Percentiles rank a stretch among this genome's conserved stretches.
These are phyloP conservation scores for Fusarium globosum DNA, from an alignment of 2,329 filamentous ascomycete species.

Conservation along the genomic window DNA sequence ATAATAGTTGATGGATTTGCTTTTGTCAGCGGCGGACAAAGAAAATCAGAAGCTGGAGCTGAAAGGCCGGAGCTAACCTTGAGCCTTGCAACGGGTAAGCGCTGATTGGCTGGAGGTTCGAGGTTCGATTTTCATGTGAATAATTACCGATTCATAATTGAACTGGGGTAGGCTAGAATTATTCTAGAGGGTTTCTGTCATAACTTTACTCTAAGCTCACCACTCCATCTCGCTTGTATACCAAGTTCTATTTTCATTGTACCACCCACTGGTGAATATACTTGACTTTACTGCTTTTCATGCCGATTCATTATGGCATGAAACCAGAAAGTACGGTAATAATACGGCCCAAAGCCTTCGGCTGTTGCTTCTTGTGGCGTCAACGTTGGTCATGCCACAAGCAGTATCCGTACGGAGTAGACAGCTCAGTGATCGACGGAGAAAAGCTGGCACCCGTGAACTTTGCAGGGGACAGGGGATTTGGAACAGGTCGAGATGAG, in stretches of 20 bases:
- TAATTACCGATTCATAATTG: constrained; percentile 7
- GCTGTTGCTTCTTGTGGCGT: constrained; percentile 3
- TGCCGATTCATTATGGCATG: not conserved
- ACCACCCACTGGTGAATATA: not conserved
- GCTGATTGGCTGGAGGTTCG: constrained; percentile 20
- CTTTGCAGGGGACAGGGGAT: constrained; percentile 21
- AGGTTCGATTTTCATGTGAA: constrained; percentile 16
- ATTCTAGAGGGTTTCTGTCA: constrained; percentile 8
- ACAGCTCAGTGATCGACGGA: constrained; percentile 9
- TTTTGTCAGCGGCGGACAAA: constrained; percentile 36
- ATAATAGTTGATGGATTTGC: not conserved
- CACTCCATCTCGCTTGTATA: not conserved
- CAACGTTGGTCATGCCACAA: constrained; percentile 18
- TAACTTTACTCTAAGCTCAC: not conserved
- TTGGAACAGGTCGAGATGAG: constrained; percentile 22
- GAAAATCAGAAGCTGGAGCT: constrained; percentile 27
- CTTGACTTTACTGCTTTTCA: not conserved
- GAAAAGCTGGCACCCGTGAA: not conserved
- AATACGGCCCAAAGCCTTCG: not conserved
- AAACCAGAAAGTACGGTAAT: not conserved
- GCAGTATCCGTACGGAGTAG: not conserved
- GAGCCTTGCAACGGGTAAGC: constrained; percentile 22
- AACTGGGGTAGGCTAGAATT: constrained; percentile 22
- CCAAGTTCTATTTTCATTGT: not conserved
- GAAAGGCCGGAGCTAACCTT: constrained; percentile 13